A percentile compares a stretch with the other conserved stretches of the same genome.
These are phyloP conservation scores for Meredithiella fracta DNA, from an alignment of 2,329 filamentous ascomycete species.

Conservation along the genomic window DNA sequence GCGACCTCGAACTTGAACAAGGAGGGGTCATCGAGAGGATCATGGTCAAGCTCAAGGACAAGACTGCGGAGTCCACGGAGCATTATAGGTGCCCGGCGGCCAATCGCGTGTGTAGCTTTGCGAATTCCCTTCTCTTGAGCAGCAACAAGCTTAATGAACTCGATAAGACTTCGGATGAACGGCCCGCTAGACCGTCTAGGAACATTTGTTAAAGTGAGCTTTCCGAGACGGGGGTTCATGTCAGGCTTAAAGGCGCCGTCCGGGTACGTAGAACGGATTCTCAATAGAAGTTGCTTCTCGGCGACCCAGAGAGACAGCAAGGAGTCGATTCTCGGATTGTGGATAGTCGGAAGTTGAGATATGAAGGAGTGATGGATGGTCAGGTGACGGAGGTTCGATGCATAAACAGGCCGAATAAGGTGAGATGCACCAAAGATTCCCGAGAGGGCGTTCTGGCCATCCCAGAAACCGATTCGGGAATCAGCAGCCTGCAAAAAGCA, in stretches of 20 bases:
- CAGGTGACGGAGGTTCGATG: slow-evolving; percentile 35
- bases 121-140: slow-evolving; percentile 33
- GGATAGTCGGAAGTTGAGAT: slow-evolving; percentile 34
- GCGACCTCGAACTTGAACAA: background rate
- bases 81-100: slow-evolving; percentile 25
- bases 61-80: slow-evolving; percentile 37
- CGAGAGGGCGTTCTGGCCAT: slow-evolving; percentile 12
- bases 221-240: slow-evolving; percentile 37
- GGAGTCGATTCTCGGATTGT: slow-evolving; percentile 15
- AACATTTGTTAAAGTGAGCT: slow-evolving; percentile 36
- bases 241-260: slow-evolving; percentile 33
- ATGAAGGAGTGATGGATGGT: slow-evolving; percentile 44
- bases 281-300: slow-evolving; percentile 28
- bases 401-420: slow-evolving; percentile 35
- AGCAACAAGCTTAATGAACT: slow-evolving; percentile 31
- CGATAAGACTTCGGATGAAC: slow-evolving; percentile 30
- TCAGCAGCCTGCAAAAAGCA: slow-evolving; percentile 4
- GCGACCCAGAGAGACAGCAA: slow-evolving; percentile 23
- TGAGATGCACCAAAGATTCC: slow-evolving; percentile 31
- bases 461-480: slow-evolving; percentile 20
- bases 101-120: slow-evolving; percentile 17
- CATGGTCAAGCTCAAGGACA: slow-evolving; percentile 37
- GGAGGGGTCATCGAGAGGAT: slow-evolving; percentile 18
- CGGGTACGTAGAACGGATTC: slow-evolving; percentile 31
- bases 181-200: slow-evolving; percentile 37